Evolutionary conservation across 306 rosid species (phyloP), one percentile per base, ranked within the genome.

Genomic region (Cucumis hystrix): DNA sequence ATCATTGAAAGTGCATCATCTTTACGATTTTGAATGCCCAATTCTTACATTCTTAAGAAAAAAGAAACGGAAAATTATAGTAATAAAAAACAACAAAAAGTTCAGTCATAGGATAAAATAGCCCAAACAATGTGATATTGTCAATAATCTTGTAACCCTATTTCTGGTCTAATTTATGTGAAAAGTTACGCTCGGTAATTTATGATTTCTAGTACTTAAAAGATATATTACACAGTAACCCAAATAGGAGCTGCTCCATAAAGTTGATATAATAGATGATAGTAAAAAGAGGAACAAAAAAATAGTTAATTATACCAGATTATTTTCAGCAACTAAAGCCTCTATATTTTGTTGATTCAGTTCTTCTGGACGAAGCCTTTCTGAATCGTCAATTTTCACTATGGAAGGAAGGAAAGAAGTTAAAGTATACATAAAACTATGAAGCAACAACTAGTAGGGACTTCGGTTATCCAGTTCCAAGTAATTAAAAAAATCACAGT

Each of bases 281-380:
- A 41, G 52, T 9, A 52, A 10, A 60, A 60, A 60, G 4, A 60
- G 20, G 65, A n/a, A 63, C 58, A n/a, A 52, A 21, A 21, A 41
- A 16, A 63, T 8, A 55, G 78, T 55, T 69, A 63, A 21, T 71
- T 66, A 74, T 90, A 95, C 97, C 98, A 92, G 86, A 88, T 95
- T 92, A 84, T 72, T 89, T 87, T 95, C 98, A 17, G 98, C 97
- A 85, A 95, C 96, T 86, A 95, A 81, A 66, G 98, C 98, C 87
- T 95, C 97, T 82, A 95, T 95, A 77, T 89, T 95, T 78, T 95
- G 98, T 73, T 95, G 98, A 83, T 95, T 95, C 82, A 95, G 84
- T 86, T 95, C 98, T 84, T 95, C 98, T 21, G 98, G 98, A 67
- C 96, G 92, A 75, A 95, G 96, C 70, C 91, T 89, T 75, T 95